Evolutionary conservation across 805 yeast genomes (phyloP).

Genomic region (Lachancea sp.): DNA sequence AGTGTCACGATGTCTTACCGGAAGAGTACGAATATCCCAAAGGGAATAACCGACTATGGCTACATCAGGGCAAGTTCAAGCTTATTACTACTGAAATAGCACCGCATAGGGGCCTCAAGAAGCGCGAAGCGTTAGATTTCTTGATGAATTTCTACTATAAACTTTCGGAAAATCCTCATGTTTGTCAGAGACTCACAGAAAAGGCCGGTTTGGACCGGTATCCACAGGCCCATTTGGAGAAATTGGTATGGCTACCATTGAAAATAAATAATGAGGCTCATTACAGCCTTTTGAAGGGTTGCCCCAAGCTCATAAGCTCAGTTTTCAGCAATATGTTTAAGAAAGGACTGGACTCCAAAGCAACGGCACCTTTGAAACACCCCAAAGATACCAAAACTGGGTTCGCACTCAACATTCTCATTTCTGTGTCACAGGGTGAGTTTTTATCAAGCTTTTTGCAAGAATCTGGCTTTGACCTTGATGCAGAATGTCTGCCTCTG

Average conservation of each 20-base stretch:
- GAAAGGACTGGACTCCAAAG: neutral
- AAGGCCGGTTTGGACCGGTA: neutral
- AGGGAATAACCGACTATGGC: slow-evolving; percentile 46
- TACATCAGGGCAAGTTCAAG: slow-evolving; percentile 37
- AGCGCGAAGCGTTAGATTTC: slow-evolving; percentile 38
- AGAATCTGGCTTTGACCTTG: neutral
- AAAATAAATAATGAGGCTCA: slow-evolving; percentile 14
- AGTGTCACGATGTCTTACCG: slow-evolving; percentile 42
- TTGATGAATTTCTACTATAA: slow-evolving; percentile 36
- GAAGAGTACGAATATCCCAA: slow-evolving; percentile 39
- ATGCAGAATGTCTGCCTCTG: slow-evolving; percentile 6
- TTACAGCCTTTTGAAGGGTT: slow-evolving; percentile 12
- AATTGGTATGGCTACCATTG: slow-evolving; percentile 16
- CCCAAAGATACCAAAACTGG: neutral
- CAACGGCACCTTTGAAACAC: neutral
- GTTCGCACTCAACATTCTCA: slow-evolving; percentile 1
- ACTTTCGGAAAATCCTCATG: slow-evolving; percentile 23
- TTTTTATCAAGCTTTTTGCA: slow-evolving; percentile 17
- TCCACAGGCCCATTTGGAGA: slow-evolving; percentile 1
- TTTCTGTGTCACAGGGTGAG: slow-evolving; percentile 16
- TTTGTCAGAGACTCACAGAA: slow-evolving; percentile 19
- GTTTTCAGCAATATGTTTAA: slow-evolving; percentile 14
- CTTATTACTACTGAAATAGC: slow-evolving; percentile 32
- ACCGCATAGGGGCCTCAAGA: slow-evolving; percentile 31
- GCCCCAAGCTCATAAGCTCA: slow-evolving; percentile 20